Conservation (phyloP, 2,329 filamentous ascomycete genomes). For the Penicillium sp. region DNA sequence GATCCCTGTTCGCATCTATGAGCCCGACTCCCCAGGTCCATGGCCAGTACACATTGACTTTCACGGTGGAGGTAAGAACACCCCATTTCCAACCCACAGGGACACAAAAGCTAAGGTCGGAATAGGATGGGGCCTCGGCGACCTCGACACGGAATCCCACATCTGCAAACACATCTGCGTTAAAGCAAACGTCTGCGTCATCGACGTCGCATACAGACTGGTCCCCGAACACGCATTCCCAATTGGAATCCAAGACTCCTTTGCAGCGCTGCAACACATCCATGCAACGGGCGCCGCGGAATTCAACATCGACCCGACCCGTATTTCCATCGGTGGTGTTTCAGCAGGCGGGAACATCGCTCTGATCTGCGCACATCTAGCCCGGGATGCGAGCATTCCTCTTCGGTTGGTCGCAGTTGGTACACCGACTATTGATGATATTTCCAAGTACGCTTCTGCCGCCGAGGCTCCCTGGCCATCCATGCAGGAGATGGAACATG, state of each 20-base stretch:
- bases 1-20: constrained; percentile 47
- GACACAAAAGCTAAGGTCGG: neutral
- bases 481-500: constrained; percentile 45
- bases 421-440: constrained; percentile 45
- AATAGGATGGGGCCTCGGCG: constrained; percentile 50
- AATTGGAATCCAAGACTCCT: constrained; percentile 52
- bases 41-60: constrained; percentile 54
- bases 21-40: constrained; percentile 40
- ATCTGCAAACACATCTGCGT: constrained; percentile 52
- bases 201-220: constrained; percentile 56
- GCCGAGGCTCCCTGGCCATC: constrained; percentile 43
- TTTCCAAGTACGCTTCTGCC: constrained; percentile 38
- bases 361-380: constrained; percentile 37
- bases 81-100: too few species aligned
- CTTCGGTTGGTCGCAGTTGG: constrained; percentile 42
- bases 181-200: constrained; percentile 47
- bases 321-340: constrained; percentile 49
- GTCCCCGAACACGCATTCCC: constrained; percentile 54
- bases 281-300: constrained; percentile 34
- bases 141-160: constrained; percentile 52
- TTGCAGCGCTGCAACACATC: constrained; percentile 47
- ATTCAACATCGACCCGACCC: constrained; percentile 42
- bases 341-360: constrained; percentile 40
- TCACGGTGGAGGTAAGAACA: constrained; percentile 45
- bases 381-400: constrained; percentile 41